Evolutionary conservation across 345 rosid species (phyloP), one percentile per base, ranked within the genome.

Genomic region (Acer negundo): DNA sequence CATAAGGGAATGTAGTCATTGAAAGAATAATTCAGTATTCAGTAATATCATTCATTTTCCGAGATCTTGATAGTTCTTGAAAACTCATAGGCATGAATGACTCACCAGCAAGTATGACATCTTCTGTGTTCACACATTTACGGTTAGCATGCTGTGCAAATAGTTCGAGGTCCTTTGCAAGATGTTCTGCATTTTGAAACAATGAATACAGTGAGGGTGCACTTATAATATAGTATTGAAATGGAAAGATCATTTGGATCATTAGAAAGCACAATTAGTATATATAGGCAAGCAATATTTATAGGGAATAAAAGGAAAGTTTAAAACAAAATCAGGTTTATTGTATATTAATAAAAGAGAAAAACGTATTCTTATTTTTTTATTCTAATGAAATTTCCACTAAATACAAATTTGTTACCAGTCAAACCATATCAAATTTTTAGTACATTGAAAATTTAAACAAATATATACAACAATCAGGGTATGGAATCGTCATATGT

Each of bases 81-180:
- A 38, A 56, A 72, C 2, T 53, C n/a, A 19, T 8, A 61, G 9
- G 67, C 53, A 28, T 15, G 35, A 38, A 69, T 72, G 71, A 82
- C 82, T 79, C 82, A 93, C 99, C 91, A 17, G 95, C 84, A 77
- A 93, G 92, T 74, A 93, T 82, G 83, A 92, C 97, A 79, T 95
- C 98, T 47, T 94, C 95, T 87, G 86, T 90, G 76, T 87, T 92
- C 55, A 92, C 97, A 74, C 89, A 79, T 84, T 94, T 95, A 63
- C 98, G 97, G 70, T 97, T 93, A 73, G 92, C 97, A 75, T 95
- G 99, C 75, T 87, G 99, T 40, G 97, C 93, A 83, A 93, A 94
- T 42, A 87, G 85, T 85, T 93, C 95, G 35, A 95, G 86, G 73
- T 92, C 95, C 84, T 85, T 92, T 1, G 96, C 93, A 78, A 95